phyloP scores from a whole-genome alignment of 2,329 filamentous ascomycete species.

The Purpureocillium takamizusanense region DNA sequence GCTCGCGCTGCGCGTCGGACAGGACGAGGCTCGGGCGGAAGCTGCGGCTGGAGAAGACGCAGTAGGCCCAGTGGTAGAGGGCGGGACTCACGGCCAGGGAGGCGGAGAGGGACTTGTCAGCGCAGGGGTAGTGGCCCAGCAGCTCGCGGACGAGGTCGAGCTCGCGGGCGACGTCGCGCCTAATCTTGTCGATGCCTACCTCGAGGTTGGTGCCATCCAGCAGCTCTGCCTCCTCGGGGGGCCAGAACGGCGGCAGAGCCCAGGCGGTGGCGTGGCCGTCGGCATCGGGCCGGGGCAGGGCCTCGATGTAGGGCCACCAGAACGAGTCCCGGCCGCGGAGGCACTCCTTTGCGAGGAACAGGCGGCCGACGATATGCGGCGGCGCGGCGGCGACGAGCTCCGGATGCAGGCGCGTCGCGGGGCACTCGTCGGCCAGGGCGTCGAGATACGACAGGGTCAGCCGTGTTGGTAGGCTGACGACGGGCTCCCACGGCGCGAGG shows the following conservation, averaged over 20 bases:
- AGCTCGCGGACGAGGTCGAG: constrained; percentile 31
- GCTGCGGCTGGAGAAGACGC: constrained; percentile 56
- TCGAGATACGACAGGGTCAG: constrained; percentile 52
- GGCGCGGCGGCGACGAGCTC: constrained; percentile 40
- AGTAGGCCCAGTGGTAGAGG: constrained; percentile 56
- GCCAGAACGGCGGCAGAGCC: constrained; percentile 55
- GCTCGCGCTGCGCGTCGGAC: constrained; percentile 17
- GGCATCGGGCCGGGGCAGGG: constrained; percentile 56
- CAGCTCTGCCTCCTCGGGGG: constrained; percentile 46
- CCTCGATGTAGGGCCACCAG: constrained; percentile 60
- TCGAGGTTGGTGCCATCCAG: constrained; percentile 46
- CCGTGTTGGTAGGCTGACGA: constrained; percentile 43
- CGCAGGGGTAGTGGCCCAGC: constrained; percentile 15
- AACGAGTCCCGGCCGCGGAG: constrained; percentile 47
- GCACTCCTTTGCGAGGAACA: constrained; percentile 62
- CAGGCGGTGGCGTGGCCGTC: constrained; percentile 36
- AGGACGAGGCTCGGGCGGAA: constrained; percentile 54
- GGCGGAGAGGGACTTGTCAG: constrained; percentile 15
- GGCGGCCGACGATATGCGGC: constrained; percentile 53
- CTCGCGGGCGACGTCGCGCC: constrained; percentile 34
- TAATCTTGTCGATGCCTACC: constrained; percentile 39
- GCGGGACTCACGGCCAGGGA: constrained; percentile 28
- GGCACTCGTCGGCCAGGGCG: constrained; percentile 24
- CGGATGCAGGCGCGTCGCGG: constrained; percentile 26
- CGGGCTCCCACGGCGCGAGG: constrained; percentile 27